These are phyloP conservation scores for Smallanthus sonchifolius DNA, from an alignment of 129 eudicot genomes.

Conservation along the genomic window DNA sequence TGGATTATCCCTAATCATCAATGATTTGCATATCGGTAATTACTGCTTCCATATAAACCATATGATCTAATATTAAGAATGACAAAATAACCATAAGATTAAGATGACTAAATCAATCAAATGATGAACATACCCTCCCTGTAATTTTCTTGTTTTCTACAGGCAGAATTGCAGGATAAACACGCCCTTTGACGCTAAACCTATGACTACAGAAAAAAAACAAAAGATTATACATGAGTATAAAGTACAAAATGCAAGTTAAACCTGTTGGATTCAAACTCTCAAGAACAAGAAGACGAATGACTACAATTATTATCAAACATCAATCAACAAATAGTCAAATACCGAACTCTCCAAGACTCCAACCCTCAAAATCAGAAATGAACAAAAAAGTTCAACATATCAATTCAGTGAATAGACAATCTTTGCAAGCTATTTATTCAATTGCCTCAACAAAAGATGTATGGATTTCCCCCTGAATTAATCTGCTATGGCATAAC, in stretches of 20 bases:
- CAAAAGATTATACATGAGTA: conserved; percentile 8
- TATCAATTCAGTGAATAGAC: neutral
- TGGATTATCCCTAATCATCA: neutral
- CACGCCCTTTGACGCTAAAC: conserved; percentile 91
- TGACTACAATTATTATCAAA: neutral
- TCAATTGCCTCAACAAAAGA: neutral
- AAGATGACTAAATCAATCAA: neutral
- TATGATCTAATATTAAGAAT: neutral
- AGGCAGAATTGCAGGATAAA: conserved; percentile 91
- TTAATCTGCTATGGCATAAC: no score
- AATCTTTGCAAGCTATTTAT: neutral
- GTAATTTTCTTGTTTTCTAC: conserved; percentile 60
- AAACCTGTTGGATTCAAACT: neutral
- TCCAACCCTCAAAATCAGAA: neutral
- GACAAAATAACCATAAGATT: conserved; percentile 12
- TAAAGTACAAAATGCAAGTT: neutral
- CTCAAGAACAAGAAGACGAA: neutral
- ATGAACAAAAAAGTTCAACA: neutral
- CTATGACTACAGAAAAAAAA: conserved; percentile 58
- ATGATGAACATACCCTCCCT: conserved; percentile 60
- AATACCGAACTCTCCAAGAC: neutral
- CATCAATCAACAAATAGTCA: neutral
- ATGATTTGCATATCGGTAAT: neutral
- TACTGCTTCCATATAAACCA: neutral
- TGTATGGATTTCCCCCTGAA: no score